phyloP scores from a whole-genome alignment of 495 filamentous ascomycete genomes.

The Lasiosphaeria hispida region DNA sequence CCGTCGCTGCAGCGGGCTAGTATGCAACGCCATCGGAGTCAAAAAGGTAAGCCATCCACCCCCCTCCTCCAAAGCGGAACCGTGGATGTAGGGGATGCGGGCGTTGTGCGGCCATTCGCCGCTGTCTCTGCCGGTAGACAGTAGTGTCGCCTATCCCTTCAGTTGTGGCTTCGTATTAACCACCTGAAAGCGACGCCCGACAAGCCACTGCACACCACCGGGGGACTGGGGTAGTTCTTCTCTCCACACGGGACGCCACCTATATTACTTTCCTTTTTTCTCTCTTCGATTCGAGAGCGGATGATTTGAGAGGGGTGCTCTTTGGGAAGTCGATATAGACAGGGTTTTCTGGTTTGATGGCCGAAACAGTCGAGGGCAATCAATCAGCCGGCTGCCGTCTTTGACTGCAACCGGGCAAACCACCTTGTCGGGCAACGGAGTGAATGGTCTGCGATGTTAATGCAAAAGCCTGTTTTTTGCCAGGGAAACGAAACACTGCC shows the following conservation, averaged over 20 bases:
- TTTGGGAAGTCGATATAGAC: too few relatives aligned
- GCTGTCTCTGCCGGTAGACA: too few relatives aligned
- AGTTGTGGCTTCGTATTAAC: neutral
- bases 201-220: neutral
- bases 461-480: too few relatives aligned
- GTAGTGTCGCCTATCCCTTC: too few relatives aligned
- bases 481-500: constrained; percentile 5
- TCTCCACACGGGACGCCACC: neutral
- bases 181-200: neutral
- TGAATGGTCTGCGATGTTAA: neutral
- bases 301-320: too few relatives aligned
- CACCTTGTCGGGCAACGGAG: constrained; percentile 5
- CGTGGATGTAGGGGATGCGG: too few relatives aligned
- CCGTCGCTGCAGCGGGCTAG: too few relatives aligned
- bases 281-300: neutral
- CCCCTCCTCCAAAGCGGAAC: too few relatives aligned
- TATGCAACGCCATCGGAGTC: too few relatives aligned
- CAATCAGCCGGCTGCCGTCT: neutral
- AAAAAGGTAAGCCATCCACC: too few relatives aligned
- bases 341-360: neutral
- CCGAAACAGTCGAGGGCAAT: constrained; percentile 6
- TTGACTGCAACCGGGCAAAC: constrained; percentile 6
- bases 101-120: too few relatives aligned
- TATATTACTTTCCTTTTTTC: neutral
- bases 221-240: too few relatives aligned